Evolutionary conservation across 75 land plant species (phyloP), one percentile per base, ranked within the genome.

Genomic region (Selaginella tamariscina): DNA sequence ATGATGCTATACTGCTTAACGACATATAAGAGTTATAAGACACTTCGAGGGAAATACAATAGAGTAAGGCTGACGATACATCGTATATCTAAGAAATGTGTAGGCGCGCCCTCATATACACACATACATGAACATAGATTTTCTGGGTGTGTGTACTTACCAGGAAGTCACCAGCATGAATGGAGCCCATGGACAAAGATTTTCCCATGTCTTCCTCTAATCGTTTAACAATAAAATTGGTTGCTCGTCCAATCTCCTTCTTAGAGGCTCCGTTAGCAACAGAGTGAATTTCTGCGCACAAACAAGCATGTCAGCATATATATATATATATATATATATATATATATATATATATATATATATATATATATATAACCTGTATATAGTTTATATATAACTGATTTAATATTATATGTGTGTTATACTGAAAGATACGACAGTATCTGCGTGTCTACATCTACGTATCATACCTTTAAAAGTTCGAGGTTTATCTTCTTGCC

Each of bases 251-350:
- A 77, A 93, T 86, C 82, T 93, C 96, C 71, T 93, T 93, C 74
- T 89, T 93, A 44, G 98, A 81, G 8, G 95, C 94, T 31, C 98
- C 98, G 80, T 89, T 93, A 31, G 96, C 96, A 68, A 89, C 88
- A 49, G 91, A 86, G 75, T 84, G 84, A 30, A 93, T 93, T 72
- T 93, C 98, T 88, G 72, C 30, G 13, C 44, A 59, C 18, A 8
- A 15, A 26, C 0, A 26, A 27, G 49, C 26, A 32, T 22, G 27
- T 68, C 69, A 39, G 18, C n/a, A 28, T 29, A 27, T 32, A 11
- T 13, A 29, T 29, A 11, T 11, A 20, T 20, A 11, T 49, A 49
- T 20, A 49, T 11, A n/a, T 20, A 27, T 32, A 18, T 24, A 29
- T 21, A 32, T 32, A 54, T 26, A 66, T 31, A 26, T 26, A 54